These are phyloP conservation scores for Fusarium paranaense DNA, from an alignment of 2,329 filamentous ascomycete species.

Conservation along the genomic window DNA sequence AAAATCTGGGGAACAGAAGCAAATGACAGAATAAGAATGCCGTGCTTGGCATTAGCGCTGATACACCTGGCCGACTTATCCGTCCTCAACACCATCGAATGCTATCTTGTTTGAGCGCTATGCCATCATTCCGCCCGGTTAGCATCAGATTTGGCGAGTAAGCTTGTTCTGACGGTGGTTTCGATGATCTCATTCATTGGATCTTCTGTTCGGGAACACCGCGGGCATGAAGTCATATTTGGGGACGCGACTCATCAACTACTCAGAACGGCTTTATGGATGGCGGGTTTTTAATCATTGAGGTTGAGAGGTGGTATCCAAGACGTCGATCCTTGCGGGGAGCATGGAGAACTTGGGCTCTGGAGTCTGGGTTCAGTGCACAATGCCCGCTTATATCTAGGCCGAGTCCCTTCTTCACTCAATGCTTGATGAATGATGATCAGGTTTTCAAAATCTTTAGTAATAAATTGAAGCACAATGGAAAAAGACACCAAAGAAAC, in stretches of 20 bases:
- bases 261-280: neutral
- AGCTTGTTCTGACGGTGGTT: neutral
- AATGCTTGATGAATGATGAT: neutral
- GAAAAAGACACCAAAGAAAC: neutral
- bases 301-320: neutral
- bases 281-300: neutral
- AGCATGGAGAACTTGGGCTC: neutral
- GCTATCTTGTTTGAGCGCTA: neutral
- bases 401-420: neutral
- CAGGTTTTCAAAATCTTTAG: neutral
- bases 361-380: neutral
- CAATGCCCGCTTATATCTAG: neutral
- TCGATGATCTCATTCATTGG: conserved; percentile 1
- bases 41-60: conserved; percentile 1
- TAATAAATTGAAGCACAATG: neutral
- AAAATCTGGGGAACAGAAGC: neutral
- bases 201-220: neutral
- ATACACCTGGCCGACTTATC: conserved; percentile 7
- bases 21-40: neutral
- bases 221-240: neutral
- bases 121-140: neutral
- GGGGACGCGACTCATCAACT: neutral
- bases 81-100: conserved; percentile 11
- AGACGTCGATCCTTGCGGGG: neutral
- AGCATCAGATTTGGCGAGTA: neutral